Evolutionary conservation across 2,329 filamentous ascomycete species (phyloP).

Genomic region (Colletotrichum lini): DNA sequence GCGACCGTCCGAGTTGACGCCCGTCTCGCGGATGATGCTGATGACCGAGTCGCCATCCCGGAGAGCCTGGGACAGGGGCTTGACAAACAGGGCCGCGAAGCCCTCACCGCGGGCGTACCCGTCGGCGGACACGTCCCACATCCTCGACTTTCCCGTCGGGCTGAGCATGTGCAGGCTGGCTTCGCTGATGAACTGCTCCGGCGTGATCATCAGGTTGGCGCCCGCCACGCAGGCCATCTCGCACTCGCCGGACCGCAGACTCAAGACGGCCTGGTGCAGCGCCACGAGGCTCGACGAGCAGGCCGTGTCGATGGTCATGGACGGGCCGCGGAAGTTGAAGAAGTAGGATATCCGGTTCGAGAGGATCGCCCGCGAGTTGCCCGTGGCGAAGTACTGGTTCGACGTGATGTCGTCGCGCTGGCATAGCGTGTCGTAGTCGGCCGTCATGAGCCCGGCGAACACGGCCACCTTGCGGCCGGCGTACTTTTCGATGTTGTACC

Average conservation of each 20-base stretch:
- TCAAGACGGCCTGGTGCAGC: conserved; percentile 58
- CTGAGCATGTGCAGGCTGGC: conserved; percentile 46
- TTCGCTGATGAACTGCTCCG: conserved; percentile 44
- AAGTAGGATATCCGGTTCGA: conserved; percentile 59
- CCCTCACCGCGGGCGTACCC: conserved; percentile 67
- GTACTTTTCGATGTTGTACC: conserved; percentile 44
- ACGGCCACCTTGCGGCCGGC: conserved; percentile 42
- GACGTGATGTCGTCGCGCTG: conserved; percentile 47
- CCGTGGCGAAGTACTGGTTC: conserved; percentile 51
- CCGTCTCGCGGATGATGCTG: conserved; percentile 56
- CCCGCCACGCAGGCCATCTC: conserved; percentile 51
- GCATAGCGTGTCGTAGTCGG: conserved; percentile 49
- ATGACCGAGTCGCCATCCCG: conserved; percentile 54
- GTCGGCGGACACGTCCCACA: conserved; percentile 59
- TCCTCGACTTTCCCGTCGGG: conserved; percentile 50
- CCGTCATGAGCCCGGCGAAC: conserved; percentile 46
- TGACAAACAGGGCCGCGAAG: conserved; percentile 58
- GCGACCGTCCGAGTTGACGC: conserved; percentile 58
- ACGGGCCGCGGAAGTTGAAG: conserved; percentile 57
- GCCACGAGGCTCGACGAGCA: conserved; percentile 61
- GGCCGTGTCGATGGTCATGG: conserved; percentile 61
- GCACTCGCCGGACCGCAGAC: conserved; percentile 52
- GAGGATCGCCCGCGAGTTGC: conserved; percentile 52
- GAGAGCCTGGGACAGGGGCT: conserved; percentile 58
- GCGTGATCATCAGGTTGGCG: conserved; percentile 47